Evolutionary conservation across 768 basidiomycete species (phyloP).

Genomic region (Pisolithus orientalis): DNA sequence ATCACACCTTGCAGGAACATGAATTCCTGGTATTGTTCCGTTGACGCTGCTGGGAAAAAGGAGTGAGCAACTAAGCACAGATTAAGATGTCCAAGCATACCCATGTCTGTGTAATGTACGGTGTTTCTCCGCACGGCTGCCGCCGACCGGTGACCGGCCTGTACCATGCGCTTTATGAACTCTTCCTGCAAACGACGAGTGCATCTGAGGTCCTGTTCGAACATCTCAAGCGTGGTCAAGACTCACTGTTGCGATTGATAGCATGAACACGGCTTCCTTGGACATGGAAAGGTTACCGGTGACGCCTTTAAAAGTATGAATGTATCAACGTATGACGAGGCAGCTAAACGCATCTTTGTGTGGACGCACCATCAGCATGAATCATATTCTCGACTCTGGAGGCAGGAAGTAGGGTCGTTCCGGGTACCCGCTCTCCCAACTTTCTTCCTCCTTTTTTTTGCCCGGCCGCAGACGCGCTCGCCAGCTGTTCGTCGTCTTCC

Average conservation of each 20-base stretch:
- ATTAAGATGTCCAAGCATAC: constrained; percentile 35
- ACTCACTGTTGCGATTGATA: constrained; percentile 71
- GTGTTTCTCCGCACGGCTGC: constrained; percentile 48
- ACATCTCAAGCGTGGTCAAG: not conserved
- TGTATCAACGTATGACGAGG: constrained; percentile 10
- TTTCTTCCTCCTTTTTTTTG: constrained; percentile 25
- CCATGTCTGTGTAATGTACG: constrained; percentile 70
- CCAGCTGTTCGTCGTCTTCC: constrained; percentile 24
- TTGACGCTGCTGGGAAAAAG: constrained; percentile 44
- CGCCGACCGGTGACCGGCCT: constrained; percentile 64
- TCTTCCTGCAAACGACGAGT: constrained; percentile 54
- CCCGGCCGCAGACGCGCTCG: constrained; percentile 15
- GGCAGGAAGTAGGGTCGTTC: constrained; percentile 62
- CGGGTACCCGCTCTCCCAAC: constrained; percentile 44
- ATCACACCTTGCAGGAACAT: constrained; percentile 60
- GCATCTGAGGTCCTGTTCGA: constrained; percentile 6
- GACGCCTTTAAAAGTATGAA: constrained; percentile 36
- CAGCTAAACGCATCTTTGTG: constrained; percentile 4
- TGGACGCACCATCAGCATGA: constrained; percentile 62
- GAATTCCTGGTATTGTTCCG: constrained; percentile 60
- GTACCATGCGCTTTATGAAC: constrained; percentile 71
- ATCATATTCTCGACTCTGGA: constrained; percentile 69
- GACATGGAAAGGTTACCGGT: constrained; percentile 62
- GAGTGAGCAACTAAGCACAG: not conserved
- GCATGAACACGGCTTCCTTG: constrained; percentile 66